A percentile compares a stretch with the other conserved stretches of the same genome.
These are phyloP conservation scores for Populus hybrid DNA, from an alignment of 441 rosid species.

Conservation along the genomic window DNA sequence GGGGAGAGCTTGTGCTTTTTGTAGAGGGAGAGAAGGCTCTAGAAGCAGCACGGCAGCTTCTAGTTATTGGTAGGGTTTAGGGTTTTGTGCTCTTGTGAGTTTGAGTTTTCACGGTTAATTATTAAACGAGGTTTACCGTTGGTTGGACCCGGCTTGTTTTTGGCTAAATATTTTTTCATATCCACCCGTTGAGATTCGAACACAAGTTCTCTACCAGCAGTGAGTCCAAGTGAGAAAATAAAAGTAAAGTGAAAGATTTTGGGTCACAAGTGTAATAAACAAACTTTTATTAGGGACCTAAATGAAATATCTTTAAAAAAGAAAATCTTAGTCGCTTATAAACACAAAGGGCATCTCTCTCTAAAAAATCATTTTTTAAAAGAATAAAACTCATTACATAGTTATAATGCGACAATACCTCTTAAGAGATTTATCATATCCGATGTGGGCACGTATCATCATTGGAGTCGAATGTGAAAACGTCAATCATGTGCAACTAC, in stretches of 20 bases:
- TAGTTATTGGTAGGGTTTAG: slow-evolving; percentile 49
- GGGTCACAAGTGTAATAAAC: no score
- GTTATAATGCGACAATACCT: no score
- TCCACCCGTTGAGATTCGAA: not conserved
- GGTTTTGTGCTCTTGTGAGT: slow-evolving; percentile 29
- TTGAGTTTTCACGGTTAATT: not conserved
- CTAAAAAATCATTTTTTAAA: no score
- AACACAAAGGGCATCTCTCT: no score
- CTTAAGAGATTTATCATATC: accelerated
- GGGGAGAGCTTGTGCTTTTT: slow-evolving; percentile 17
- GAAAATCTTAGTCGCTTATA: no score
- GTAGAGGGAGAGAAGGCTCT: slow-evolving; percentile 38
- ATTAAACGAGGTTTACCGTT: not conserved
- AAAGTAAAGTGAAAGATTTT: no score
- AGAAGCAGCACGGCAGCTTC: slow-evolving; percentile 33
- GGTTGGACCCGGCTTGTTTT: not conserved
- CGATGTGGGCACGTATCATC: accelerated
- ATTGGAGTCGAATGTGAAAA: no score
- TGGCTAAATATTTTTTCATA: not conserved
- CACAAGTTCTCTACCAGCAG: not conserved
- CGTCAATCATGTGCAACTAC: no score
- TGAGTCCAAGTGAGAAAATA: no score
- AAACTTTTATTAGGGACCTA: no score
- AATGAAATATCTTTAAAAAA: no score
- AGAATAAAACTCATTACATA: no score